phyloP scores from a whole-genome alignment of 371 early-diverging fungal genomes.

The Apophysomyces sp. region DNA sequence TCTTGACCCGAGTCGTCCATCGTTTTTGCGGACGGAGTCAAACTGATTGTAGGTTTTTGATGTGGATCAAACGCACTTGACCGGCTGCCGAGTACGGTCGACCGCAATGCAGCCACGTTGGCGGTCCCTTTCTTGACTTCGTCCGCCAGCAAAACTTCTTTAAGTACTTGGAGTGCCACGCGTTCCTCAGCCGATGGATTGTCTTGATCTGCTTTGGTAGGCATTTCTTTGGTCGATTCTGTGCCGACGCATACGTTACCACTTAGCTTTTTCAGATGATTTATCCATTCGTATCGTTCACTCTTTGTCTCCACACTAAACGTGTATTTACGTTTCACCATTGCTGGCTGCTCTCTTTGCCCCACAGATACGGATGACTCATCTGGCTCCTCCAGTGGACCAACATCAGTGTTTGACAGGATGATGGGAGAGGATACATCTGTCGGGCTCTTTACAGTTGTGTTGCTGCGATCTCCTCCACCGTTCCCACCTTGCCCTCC shows the following conservation, averaged over 20 bases:
- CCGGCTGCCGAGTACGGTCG: slow-evolving; percentile 6
- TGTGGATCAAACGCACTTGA: slow-evolving; percentile 7
- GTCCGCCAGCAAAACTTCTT: slow-evolving; percentile 54
- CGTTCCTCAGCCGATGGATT: slow-evolving; percentile 25
- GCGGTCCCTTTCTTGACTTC: slow-evolving; percentile 44
- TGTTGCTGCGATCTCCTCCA: background rate
- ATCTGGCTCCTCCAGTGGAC: slow-evolving; percentile 22
- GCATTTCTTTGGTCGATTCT: slow-evolving; percentile 28
- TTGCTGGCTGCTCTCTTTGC: slow-evolving; percentile 4
- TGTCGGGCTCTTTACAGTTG: background rate
- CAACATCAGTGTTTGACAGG: background rate
- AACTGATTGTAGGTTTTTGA: background rate
- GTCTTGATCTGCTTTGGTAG: slow-evolving; percentile 8
- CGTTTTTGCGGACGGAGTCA: background rate
- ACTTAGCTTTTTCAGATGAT: slow-evolving; percentile 27
- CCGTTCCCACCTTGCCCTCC: background rate
- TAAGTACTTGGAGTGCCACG: slow-evolving; percentile 58
- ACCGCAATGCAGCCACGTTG: slow-evolving; percentile 16
- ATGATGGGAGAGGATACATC: background rate
- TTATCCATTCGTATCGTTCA: slow-evolving; percentile 50
- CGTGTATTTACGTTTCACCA: slow-evolving; percentile 51
- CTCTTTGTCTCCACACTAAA: slow-evolving; percentile 58
- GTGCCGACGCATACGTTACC: slow-evolving; percentile 19
- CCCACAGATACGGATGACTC: background rate
- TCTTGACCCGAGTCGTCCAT: background rate